Evolutionary conservation across 2,329 filamentous ascomycete species (phyloP), one percentile per base, ranked within the genome.

Genomic region (Fusarium neocosmosporiellum): DNA sequence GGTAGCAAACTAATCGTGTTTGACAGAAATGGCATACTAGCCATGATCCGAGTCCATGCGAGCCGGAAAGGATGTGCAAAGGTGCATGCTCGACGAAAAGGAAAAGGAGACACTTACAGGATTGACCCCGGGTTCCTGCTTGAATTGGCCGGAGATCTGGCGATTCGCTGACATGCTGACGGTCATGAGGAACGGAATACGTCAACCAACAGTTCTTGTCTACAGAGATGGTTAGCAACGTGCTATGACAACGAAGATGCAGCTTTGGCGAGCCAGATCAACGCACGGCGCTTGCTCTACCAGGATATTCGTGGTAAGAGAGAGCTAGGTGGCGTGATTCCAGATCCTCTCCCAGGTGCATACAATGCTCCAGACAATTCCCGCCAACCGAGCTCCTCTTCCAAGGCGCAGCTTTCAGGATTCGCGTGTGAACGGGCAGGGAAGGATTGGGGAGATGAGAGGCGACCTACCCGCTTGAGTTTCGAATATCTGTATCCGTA

Each of bases 151-250:
- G 58, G 75, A 62, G 59, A 78, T 64, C 59, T 80, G 78, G 63
- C 77, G 75, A 65, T 77, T 70, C 41, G 77, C 75, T 53, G 78
- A 79, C 78, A 80, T 80, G 46, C 59, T 77, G 67, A 75, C 72
- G 59, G 74, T 79, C 71, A 76, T 78, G 59, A 67, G 65, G 60
- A 71, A 65, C 60, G 58, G 39, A 59, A 53, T 66, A 60, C 55
- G 63, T 70, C 65, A 65, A 63, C 60, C 43, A 69, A 70, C 61
- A 27, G 53, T 74, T 69, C 60, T 74, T 41, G 67, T 61, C 36
- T 22, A 24, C 58, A 53, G 60, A 37, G 58, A 65, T n/a, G 33
- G 62, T 76, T 75, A 76, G 74, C 66, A 75, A 65, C 37, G 58
- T 69, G 59, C 59, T 54, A 54, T 69, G 66, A 57, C 59, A 63